Evolutionary conservation across 2,329 filamentous ascomycete species (phyloP).

Genomic region (Sporothrix pseudoabietina): DNA sequence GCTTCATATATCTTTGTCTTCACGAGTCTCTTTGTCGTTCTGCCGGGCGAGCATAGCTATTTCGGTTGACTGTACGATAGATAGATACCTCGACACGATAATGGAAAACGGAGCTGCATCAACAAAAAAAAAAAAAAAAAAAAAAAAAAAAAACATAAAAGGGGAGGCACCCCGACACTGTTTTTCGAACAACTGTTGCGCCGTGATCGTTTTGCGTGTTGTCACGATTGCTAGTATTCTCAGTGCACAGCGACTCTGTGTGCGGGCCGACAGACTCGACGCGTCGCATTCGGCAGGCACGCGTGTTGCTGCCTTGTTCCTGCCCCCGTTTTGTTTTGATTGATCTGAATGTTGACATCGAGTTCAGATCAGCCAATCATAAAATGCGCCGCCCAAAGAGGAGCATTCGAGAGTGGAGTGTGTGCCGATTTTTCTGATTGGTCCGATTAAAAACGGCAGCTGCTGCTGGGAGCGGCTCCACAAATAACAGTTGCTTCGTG

Average conservation of each 20-base stretch:
- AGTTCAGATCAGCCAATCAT: constrained; percentile 9
- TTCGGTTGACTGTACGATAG: constrained; percentile 11
- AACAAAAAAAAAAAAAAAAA: not conserved
- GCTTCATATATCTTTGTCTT: not conserved
- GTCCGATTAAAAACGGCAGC: constrained; percentile 23
- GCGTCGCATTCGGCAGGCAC: not conserved
- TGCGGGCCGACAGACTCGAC: not conserved
- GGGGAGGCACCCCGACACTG: not conserved
- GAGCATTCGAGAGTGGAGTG: not conserved
- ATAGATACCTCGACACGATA: constrained; percentile 18
- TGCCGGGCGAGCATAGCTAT: constrained; percentile 19
- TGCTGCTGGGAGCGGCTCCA: not conserved
- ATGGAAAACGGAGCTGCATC: not conserved
- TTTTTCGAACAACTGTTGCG: too few relatives aligned
- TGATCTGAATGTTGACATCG: constrained; percentile 14
- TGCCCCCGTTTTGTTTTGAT: not conserved
- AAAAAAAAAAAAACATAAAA: not conserved
- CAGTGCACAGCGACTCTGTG: not conserved
- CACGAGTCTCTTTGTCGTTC: not conserved
- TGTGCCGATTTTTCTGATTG: constrained; percentile 33
- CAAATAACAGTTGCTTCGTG: not conserved
- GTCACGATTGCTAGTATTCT: not conserved
- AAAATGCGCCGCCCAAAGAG: not conserved
- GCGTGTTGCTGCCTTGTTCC: not conserved
- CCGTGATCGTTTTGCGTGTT: not conserved